Percentiles rank a stretch among this genome's conserved stretches.
Evolutionary conservation across 345 rosid genomes (phyloP).

Genomic region (Boechera divaricarpa): DNA sequence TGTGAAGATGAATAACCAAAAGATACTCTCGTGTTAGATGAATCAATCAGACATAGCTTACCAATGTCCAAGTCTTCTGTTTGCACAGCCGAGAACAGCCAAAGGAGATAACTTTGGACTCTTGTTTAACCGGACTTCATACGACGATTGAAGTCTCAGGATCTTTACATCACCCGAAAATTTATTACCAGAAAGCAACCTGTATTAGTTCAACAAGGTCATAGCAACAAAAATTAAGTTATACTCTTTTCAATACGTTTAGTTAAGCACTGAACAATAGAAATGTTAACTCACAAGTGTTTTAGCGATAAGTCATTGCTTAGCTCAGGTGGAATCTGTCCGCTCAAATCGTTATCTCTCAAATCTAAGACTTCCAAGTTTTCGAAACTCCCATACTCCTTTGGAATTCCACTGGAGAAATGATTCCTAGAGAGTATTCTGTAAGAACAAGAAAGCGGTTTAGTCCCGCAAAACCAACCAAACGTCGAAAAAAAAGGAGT

Average conservation of each 20-base stretch:
- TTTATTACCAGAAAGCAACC: constrained; percentile 79
- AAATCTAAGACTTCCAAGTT: constrained; percentile 73
- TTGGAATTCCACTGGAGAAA: constrained; percentile 72
- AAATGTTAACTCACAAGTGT: constrained; percentile 67
- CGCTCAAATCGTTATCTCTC: constrained; percentile 70
- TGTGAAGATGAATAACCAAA: neutral
- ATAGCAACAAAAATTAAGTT: constrained; percentile 6
- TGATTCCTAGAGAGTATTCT: constrained; percentile 61
- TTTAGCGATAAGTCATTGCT: constrained; percentile 53
- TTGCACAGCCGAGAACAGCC: constrained; percentile 45
- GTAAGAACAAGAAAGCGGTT: constrained; percentile 25
- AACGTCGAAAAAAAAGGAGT: constrained; percentile 43
- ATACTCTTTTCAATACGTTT: constrained; percentile 32
- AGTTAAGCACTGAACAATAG: constrained; percentile 52
- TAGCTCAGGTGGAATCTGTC: constrained; percentile 69
- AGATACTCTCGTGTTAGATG: neutral
- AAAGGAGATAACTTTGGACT: constrained; percentile 41
- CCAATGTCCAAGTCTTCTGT: constrained; percentile 72
- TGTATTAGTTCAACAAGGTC: constrained; percentile 38
- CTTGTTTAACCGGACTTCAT: constrained; percentile 61
- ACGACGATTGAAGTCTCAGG: constrained; percentile 53
- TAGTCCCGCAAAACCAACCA: constrained; percentile 32
- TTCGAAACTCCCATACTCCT: constrained; percentile 65
- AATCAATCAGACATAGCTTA: constrained; percentile 44
- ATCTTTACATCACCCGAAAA: constrained; percentile 56